Conservation (phyloP, 352 stramenopile genomes). For the Globisporangium takayamanum region DNA sequence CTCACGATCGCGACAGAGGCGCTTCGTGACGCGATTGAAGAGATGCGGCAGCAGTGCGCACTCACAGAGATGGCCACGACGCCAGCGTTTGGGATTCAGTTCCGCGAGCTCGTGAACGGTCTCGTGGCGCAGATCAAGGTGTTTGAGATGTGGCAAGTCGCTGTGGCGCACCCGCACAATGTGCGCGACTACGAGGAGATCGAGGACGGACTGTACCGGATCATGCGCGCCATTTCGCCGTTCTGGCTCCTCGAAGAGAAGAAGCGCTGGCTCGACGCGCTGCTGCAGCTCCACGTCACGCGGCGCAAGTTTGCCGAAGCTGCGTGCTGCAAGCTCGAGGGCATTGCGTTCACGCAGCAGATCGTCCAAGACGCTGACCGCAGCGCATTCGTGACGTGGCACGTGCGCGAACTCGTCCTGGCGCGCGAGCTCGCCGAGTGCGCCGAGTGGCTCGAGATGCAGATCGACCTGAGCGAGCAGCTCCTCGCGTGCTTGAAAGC, state of each 20-base stretch:
- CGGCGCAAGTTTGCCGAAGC: slow-evolving; percentile 46
- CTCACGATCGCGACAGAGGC: slow-evolving; percentile 23
- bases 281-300: slow-evolving; percentile 43
- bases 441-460: slow-evolving; percentile 42
- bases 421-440: slow-evolving; percentile 33
- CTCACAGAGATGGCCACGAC: slow-evolving; percentile 13
- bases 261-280: slow-evolving; percentile 45
- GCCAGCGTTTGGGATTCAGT: slow-evolving; percentile 36
- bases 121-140: slow-evolving; percentile 49
- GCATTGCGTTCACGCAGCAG: slow-evolving; percentile 30
- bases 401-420: slow-evolving; percentile 30
- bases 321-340: slow-evolving; percentile 44
- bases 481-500: slow-evolving; percentile 34
- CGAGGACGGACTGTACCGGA: slow-evolving; percentile 47
- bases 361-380: slow-evolving; percentile 3
- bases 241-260: slow-evolving; percentile 59
- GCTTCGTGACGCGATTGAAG: slow-evolving; percentile 41
- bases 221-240: slow-evolving; percentile 46
- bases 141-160: slow-evolving; percentile 46
- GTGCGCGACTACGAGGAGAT: slow-evolving; percentile 46
- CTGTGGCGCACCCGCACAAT: slow-evolving; percentile 18
- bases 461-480: slow-evolving; percentile 49
- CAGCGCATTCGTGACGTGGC: slow-evolving; percentile 18
- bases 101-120: slow-evolving; percentile 39
- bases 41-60: slow-evolving; percentile 35